Evolutionary conservation across 257 asterid species (phyloP), one percentile per base, ranked within the genome.

Genomic region (Petunia secreta): DNA sequence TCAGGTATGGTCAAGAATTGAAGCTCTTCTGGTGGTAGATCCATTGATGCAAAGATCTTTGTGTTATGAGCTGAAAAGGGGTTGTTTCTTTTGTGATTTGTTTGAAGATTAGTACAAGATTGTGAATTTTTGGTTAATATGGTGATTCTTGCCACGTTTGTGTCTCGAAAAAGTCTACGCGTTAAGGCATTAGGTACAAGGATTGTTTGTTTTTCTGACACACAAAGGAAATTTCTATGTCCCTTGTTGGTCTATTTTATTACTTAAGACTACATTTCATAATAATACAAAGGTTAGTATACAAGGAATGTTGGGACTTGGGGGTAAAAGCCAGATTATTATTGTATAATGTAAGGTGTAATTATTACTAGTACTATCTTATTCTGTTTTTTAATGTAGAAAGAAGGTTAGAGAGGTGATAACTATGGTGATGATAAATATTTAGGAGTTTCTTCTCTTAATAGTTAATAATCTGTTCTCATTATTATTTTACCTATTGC

Each of bases 11-110:
- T 82, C 74, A 93, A 34, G 89, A 86, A 91, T 75, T 95, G 97
- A 65, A 95, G 96, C 85, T 95, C 93, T 25, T 93, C 98, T 2
- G 88, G 81, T 46, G 94, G 91, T 36, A 93, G 94, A 92, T 93
- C 98, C 98, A 95, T 93, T 46, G 10, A 10, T 40, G 6, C 10
- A 10, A 59, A 59, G 6, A 59, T n/a, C 11, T 9, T 65, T 65
- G 3, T 4, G 3, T 9, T 4, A 53, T 65, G 11, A 41, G 15
- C 55, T 43, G 39, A 65, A 43, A 43, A 48, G 53, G 44, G 69
- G 54, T 66, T 43, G 41, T 40, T 4, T 52, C 57, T 52, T 52
- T 40, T 4, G 36, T 34, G 44, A 25, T 25, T 25, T 25, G 25
- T 25, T 25, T 25, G 46, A 34, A 54, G 41, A 52, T 9, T 11